Conservation (phyloP, 1,284 basidiomycete species). For the Exsudoporus floridanus region DNA sequence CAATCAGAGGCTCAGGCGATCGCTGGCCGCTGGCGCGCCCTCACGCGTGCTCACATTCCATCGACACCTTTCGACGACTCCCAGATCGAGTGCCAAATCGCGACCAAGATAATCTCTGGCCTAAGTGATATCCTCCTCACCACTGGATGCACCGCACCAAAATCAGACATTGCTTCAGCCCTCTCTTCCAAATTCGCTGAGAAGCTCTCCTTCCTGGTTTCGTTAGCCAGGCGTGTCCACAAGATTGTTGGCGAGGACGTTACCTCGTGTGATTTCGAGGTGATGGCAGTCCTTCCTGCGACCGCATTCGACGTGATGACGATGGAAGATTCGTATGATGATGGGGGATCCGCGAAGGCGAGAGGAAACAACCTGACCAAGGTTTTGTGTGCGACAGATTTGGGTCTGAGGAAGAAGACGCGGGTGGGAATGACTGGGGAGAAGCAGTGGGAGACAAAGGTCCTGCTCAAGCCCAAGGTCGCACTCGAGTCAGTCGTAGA, state of each 20-base stretch:
- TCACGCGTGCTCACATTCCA: slow-evolving; percentile 32
- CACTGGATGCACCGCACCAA: slow-evolving; percentile 25
- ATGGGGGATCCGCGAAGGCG: slow-evolving; percentile 15
- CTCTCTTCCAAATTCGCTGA: slow-evolving; percentile 30
- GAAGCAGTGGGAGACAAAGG: slow-evolving; percentile 33
- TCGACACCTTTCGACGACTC: slow-evolving; percentile 20
- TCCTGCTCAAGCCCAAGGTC: slow-evolving; percentile 36
- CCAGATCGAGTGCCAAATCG: slow-evolving; percentile 23
- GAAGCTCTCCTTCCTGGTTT: slow-evolving; percentile 29
- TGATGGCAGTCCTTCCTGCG: slow-evolving; percentile 27
- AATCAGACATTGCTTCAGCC: slow-evolving; percentile 17
- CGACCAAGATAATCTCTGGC: slow-evolving; percentile 25
- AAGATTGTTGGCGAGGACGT: slow-evolving; percentile 37
- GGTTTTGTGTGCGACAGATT: slow-evolving; percentile 37
- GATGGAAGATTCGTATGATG: slow-evolving; percentile 38
- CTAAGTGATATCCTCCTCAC: slow-evolving; percentile 32
- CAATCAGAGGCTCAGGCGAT: slow-evolving; percentile 34
- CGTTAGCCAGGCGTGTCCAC: slow-evolving; percentile 31
- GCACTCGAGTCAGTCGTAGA: slow-evolving; percentile 37
- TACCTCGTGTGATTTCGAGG: slow-evolving; percentile 34
- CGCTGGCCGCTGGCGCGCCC: slow-evolving; percentile 33
- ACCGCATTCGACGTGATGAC: slow-evolving; percentile 24
- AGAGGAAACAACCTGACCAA: slow-evolving; percentile 3
- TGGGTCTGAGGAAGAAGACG: slow-evolving; percentile 33
- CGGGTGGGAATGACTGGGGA: slow-evolving; percentile 27